These are phyloP conservation scores for Picea engelmannii DNA, from an alignment of 83 land plant species.

Conservation along the genomic window DNA sequence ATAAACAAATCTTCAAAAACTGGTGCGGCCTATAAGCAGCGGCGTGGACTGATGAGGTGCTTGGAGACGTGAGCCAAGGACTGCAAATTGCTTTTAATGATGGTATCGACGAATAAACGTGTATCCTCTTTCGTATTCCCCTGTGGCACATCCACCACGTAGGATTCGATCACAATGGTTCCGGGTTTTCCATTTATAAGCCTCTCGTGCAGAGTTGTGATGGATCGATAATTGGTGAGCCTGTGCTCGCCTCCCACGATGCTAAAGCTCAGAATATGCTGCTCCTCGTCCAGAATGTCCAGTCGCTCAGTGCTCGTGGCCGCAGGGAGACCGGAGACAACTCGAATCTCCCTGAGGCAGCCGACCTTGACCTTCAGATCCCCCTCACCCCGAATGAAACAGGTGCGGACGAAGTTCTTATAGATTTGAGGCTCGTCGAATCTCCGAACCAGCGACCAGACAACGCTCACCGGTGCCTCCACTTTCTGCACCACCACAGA, in stretches of 20 bases:
- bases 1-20: no score
- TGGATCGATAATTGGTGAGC: slow-evolving; percentile 49
- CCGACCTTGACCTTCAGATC: no score
- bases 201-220: slow-evolving; percentile 30
- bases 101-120: slow-evolving; percentile 32
- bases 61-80: no score
- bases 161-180: slow-evolving; percentile 29
- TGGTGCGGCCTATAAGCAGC: no score
- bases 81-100: slow-evolving; percentile 19
- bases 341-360: no score
- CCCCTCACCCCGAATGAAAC: neutral
- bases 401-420: slow-evolving; percentile 23
- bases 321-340: no score
- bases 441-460: slow-evolving; percentile 26
- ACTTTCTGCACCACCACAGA: slow-evolving; percentile 19
- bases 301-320: no score
- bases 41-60: no score
- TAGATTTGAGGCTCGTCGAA: slow-evolving; percentile 24
- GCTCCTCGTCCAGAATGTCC: no score
- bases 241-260: no score
- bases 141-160: slow-evolving; percentile 28
- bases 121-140: slow-evolving; percentile 46
- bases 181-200: slow-evolving; percentile 2
- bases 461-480: slow-evolving; percentile 5
- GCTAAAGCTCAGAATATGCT: no score